Evolutionary conservation across 2,329 filamentous ascomycete species (phyloP), one percentile per base, ranked within the genome.

Genomic region (Curvularia verruculosa): DNA sequence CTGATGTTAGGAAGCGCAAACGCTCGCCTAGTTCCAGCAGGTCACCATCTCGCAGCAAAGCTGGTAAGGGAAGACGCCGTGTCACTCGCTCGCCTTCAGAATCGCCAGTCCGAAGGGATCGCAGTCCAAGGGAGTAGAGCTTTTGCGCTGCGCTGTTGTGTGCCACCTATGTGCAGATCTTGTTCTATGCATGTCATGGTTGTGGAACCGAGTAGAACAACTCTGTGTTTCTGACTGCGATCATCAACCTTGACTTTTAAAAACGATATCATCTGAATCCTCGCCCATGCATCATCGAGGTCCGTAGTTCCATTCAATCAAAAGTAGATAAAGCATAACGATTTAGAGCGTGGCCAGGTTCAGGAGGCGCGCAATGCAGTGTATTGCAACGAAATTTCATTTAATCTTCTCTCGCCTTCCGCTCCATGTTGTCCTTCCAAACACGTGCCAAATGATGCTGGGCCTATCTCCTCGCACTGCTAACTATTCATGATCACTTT

Each of bases 1-100:
- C 81, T 83, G 80, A 83, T 81, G 66, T 79, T 79, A 77, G 81
- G 72, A 80, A 72, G 61, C 77, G 74, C 65, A 79, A 82, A 69
- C 76, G 65, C n/a, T 60, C 58, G 69, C 65, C 74, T 58, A 77
- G 75, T 49, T 69, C 73, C 60, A 82, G 79, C 65, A 77, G 65
- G 52, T 73, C 71, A 37, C 64, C 59, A 46, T 72, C 68, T 31
- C 68, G 59, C 31, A 67, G 63, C 49, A 66, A 59, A 45, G 58
- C 64, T 26, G 55, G 50, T 37, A 58, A 58, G 40, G 46, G 59
- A 34, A 64, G 58, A 59, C 67, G 64, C 23, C 63, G 56, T 29
- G 34, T 59, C 34, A 67, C 66, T 43, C 64, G 60, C 24, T 68
- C 67, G 44, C 63, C 60, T 13, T 63, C 61, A 19, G 49, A 45